Conservation (phyloP, 306 rosid species). For the Ormosia semicastrata region DNA sequence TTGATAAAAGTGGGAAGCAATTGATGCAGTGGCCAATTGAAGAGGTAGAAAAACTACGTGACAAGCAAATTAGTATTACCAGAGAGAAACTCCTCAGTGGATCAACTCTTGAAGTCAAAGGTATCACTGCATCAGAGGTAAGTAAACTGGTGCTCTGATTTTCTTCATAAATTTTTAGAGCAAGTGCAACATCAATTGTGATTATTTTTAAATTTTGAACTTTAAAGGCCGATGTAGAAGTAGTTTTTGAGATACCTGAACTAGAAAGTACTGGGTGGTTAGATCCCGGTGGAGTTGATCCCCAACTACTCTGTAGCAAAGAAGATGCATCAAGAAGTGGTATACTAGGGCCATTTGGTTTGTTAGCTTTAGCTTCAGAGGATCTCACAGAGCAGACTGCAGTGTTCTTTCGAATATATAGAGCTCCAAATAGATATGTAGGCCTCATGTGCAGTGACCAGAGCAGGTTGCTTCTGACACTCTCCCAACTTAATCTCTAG, state of each 20-base stretch:
- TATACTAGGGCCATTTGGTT: constrained; percentile 60
- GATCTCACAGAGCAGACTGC: constrained; percentile 56
- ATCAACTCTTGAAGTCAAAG: constrained; percentile 46
- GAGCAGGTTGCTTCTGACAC: constrained; percentile 49
- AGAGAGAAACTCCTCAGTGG: constrained; percentile 34
- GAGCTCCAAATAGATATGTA: constrained; percentile 35
- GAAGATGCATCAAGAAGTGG: constrained; percentile 38
- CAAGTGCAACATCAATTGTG: background rate
- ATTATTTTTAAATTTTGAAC: background rate
- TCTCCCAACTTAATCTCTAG: background rate
- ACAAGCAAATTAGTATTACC: constrained; percentile 23
- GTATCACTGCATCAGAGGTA: constrained; percentile 66
- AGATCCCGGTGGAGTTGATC: constrained; percentile 41
- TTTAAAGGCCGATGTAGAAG: constrained; percentile 60
- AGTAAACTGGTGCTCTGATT: background rate
- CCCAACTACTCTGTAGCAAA: constrained; percentile 48
- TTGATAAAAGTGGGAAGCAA: constrained; percentile 45
- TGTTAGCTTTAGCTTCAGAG: constrained; percentile 57
- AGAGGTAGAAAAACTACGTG: constrained; percentile 49
- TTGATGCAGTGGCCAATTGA: constrained; percentile 71
- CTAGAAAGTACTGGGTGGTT: constrained; percentile 39
- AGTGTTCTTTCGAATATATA: constrained; percentile 48
- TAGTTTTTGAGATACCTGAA: constrained; percentile 44
- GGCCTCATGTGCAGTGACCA: constrained; percentile 79
- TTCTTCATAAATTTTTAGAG: background rate